phyloP scores from a whole-genome alignment of 2,329 filamentous ascomycete species.

The Ophiostoma fasciatum region DNA sequence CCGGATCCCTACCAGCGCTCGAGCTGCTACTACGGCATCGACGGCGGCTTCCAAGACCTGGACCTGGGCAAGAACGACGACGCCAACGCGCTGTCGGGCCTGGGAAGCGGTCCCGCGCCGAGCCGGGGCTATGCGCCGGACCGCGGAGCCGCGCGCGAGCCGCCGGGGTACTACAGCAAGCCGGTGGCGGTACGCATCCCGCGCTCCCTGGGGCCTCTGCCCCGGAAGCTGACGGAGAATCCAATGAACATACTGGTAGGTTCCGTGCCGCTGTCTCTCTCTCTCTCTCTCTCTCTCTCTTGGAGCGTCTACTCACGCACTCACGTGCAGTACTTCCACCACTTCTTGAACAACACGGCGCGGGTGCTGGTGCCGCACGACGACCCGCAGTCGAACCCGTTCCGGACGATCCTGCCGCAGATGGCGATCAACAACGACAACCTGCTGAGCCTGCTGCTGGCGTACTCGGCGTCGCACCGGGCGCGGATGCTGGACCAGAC shows the following conservation, averaged over 20 bases:
- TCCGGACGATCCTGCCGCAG: constrained; percentile 33
- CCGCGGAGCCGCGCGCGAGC: constrained; percentile 26
- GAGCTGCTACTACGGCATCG: constrained; percentile 49
- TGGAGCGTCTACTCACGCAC: not conserved
- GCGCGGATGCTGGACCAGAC: constrained; percentile 58
- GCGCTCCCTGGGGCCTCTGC: constrained; percentile 31
- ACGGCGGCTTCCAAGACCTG: constrained; percentile 52
- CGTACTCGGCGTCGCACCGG: constrained; percentile 74
- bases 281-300: not conserved
- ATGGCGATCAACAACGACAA: constrained; percentile 57
- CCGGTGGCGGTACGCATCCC: constrained; percentile 48
- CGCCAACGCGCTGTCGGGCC: constrained; percentile 41
- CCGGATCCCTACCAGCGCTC: constrained; percentile 12
- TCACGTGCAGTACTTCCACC: constrained; percentile 33
- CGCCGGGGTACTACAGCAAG: constrained; percentile 53
- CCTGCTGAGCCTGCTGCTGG: constrained; percentile 60
- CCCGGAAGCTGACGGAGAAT: constrained; percentile 45
- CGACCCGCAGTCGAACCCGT: constrained; percentile 36
- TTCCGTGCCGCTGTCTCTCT: too few relatives aligned
- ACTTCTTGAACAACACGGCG: constrained; percentile 67
- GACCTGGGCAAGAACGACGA: constrained; percentile 63
- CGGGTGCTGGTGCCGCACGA: constrained; percentile 37
- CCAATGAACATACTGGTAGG: constrained; percentile 60
- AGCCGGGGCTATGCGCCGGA: constrained; percentile 15
- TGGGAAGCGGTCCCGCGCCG: not conserved